Conservation (phyloP, 805 yeast species). For the Candida maris region DNA sequence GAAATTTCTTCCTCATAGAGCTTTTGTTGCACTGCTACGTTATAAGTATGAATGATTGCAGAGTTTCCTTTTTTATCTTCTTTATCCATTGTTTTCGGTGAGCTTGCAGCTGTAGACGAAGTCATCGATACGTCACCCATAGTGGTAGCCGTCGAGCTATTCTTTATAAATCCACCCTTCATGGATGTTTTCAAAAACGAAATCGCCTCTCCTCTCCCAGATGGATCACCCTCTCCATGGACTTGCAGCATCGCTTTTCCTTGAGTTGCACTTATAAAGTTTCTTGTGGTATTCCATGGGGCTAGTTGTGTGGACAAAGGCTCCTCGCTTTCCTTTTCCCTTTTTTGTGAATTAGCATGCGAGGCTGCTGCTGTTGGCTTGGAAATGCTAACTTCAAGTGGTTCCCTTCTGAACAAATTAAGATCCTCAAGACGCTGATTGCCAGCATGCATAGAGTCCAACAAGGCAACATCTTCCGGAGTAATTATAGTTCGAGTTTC, state of each 20-base stretch:
- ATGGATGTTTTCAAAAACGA: slow-evolving; percentile 87
- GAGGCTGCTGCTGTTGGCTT: slow-evolving; percentile 6
- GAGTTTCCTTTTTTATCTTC: slow-evolving; percentile 38
- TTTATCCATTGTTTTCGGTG: slow-evolving; percentile 21
- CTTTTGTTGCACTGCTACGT: slow-evolving; percentile 82
- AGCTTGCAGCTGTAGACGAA: slow-evolving; percentile 5
- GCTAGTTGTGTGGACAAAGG: slow-evolving; percentile 81
- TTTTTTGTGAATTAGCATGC: slow-evolving; percentile 9
- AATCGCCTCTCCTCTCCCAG: slow-evolving; percentile 85
- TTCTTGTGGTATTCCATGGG: slow-evolving; percentile 91
- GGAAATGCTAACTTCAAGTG: slow-evolving; percentile 23
- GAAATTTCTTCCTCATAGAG: slow-evolving; percentile 87
- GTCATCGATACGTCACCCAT: slow-evolving; percentile 9
- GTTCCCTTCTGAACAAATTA: slow-evolving; percentile 47
- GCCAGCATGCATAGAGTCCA: slow-evolving; percentile 94
- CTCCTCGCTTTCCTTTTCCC: slow-evolving; percentile 42
- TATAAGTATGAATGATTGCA: slow-evolving; percentile 66
- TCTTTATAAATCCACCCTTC: slow-evolving; percentile 77
- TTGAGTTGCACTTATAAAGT: slow-evolving; percentile 89
- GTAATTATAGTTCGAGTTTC: slow-evolving; percentile 76
- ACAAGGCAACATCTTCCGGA: slow-evolving; percentile 84
- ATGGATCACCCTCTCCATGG: slow-evolving; percentile 92
- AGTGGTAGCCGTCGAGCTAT: slow-evolving; percentile 14
- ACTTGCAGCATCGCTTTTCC: slow-evolving; percentile 96
- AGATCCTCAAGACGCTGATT: slow-evolving; percentile 83